Percentiles rank a stretch among this genome's conserved stretches.
phyloP scores from a whole-genome alignment of 2,329 filamentous ascomycete genomes.

The Paraconiothyrium brasiliense region DNA sequence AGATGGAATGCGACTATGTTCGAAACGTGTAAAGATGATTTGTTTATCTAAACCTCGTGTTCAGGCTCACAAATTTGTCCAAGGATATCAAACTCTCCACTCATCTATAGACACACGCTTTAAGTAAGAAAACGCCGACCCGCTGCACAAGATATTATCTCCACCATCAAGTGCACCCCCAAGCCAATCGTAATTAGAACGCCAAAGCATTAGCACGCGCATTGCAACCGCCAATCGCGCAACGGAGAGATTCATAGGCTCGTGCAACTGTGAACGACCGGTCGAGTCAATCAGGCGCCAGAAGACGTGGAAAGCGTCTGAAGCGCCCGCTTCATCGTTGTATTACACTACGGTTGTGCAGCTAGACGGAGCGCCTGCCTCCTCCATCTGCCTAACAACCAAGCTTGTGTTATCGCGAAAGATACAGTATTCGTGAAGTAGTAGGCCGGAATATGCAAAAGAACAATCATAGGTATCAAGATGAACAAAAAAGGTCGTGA shows the following conservation, averaged over 20 bases:
- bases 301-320: not conserved
- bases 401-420: constrained; percentile 7
- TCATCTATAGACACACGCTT: constrained; percentile 8
- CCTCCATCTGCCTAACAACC: constrained; percentile 42
- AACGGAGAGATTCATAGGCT: constrained; percentile 21
- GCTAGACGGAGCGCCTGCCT: constrained; percentile 51
- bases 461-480: constrained; percentile 17
- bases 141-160: constrained; percentile 2
- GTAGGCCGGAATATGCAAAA: constrained; percentile 1
- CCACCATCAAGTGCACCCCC: not conserved
- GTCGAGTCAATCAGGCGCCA: constrained; percentile 15
- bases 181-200: constrained; percentile 2
- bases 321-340: constrained; percentile 12
- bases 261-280: constrained; percentile 18
- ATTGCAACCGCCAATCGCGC: constrained; percentile 10
- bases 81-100: constrained; percentile 14
- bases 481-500: constrained; percentile 12
- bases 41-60: constrained; percentile 1
- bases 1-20: not conserved
- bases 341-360: constrained; percentile 36
- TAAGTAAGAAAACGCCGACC: constrained; percentile 6
- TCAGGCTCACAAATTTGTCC: constrained; percentile 4
- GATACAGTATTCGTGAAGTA: not conserved
- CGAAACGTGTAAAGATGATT: not conserved
- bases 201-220: constrained; percentile 10